These are phyloP conservation scores for Calocybe gangraenosa DNA, from an alignment of 768 basidiomycete species.

Conservation along the genomic window DNA sequence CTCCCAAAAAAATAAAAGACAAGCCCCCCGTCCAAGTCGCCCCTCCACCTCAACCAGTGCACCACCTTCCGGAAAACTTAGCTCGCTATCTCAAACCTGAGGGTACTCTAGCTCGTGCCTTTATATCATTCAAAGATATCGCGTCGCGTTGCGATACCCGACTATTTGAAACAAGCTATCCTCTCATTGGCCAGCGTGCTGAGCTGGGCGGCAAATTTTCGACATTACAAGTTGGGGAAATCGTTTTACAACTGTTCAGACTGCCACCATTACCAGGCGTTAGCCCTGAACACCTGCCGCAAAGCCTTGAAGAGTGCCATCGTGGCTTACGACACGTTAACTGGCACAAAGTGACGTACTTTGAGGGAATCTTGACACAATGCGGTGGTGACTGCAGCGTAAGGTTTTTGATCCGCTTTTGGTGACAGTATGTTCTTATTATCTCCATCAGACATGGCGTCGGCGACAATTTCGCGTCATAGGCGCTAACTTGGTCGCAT, in stretches of 20 bases:
- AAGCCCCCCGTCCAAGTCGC: constrained; percentile 33
- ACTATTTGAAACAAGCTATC: constrained; percentile 78
- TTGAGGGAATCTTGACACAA: constrained; percentile 90
- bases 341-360: constrained; percentile 94
- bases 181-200: constrained; percentile 71
- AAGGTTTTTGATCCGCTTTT: constrained; percentile 29
- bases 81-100: constrained; percentile 81
- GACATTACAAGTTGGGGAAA: constrained; percentile 76
- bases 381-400: constrained; percentile 90
- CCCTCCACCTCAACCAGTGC: constrained; percentile 36
- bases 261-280: constrained; percentile 87
- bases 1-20: constrained; percentile 66
- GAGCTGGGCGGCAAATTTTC: constrained; percentile 55
- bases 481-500: constrained; percentile 83
- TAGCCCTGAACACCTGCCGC: constrained; percentile 71
- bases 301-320: constrained; percentile 89
- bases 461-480: constrained; percentile 81
- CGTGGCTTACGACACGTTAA: constrained; percentile 84
- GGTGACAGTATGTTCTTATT: constrained; percentile 6
- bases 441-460: constrained; percentile 61
- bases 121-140: constrained; percentile 87
- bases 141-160: constrained; percentile 79
- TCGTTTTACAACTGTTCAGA: constrained; percentile 87
- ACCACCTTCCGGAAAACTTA: constrained; percentile 65
- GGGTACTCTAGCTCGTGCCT: constrained; percentile 83